These are phyloP conservation scores for Protomyces inundatus DNA, from an alignment of 1,139 yeast species.

Conservation along the genomic window DNA sequence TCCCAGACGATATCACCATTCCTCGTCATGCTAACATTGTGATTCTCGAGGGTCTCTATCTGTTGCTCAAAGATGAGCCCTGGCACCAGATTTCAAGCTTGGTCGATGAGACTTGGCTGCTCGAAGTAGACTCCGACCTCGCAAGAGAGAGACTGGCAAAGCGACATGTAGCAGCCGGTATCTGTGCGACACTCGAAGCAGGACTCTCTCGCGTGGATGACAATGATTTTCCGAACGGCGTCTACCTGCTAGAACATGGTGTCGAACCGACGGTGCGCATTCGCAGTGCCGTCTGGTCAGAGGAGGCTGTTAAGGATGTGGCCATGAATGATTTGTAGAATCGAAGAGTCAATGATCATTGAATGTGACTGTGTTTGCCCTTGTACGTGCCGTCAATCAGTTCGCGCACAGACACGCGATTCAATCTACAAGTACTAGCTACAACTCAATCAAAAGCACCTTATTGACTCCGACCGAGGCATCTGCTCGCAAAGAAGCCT, in stretches of 20 bases:
- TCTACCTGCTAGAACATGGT: slow-evolving; percentile 26
- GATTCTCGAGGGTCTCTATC: slow-evolving; percentile 53
- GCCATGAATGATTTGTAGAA: neutral
- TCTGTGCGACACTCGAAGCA: slow-evolving; percentile 51
- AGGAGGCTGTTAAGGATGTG: neutral
- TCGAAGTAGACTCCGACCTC: slow-evolving; percentile 44
- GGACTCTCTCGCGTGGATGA: slow-evolving; percentile 60
- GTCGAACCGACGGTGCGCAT: neutral
- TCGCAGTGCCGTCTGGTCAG: neutral
- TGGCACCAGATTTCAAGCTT: slow-evolving; percentile 38
- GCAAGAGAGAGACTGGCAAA: slow-evolving; percentile 58
- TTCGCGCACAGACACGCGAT: no score
- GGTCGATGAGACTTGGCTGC: slow-evolving; percentile 41
- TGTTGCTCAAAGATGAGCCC: slow-evolving; percentile 40
- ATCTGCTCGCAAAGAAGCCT: no score
- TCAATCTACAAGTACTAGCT: no score
- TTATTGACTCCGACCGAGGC: no score
- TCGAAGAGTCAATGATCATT: neutral
- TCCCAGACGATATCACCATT: slow-evolving; percentile 48
- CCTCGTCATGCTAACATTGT: slow-evolving; percentile 46
- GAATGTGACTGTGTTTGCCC: neutral
- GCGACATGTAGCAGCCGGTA: slow-evolving; percentile 64
- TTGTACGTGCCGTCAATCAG: no score
- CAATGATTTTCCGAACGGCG: slow-evolving; percentile 69
- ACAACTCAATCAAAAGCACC: no score